These are phyloP conservation scores for Conticribra weissflogii DNA, from an alignment of 108 stramenopile species.

Conservation along the genomic window DNA sequence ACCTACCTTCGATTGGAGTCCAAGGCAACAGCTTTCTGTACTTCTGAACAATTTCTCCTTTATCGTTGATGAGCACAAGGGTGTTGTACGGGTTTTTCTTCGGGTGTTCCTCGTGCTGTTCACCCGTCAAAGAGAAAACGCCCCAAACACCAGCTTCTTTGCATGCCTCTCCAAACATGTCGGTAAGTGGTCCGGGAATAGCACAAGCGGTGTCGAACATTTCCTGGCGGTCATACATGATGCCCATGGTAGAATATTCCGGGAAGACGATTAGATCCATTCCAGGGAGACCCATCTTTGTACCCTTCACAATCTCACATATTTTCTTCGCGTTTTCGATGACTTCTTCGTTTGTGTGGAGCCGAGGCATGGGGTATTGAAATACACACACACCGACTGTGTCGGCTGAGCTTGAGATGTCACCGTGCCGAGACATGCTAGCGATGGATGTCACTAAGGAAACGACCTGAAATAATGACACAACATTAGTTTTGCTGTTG, in stretches of 20 bases:
- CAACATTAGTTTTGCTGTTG: no score
- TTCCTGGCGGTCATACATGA: slow-evolving; percentile 85
- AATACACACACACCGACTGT: slow-evolving; percentile 85
- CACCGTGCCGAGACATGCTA: slow-evolving; percentile 84
- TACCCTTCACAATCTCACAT: slow-evolving; percentile 80
- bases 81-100: slow-evolving; percentile 88
- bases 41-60: slow-evolving; percentile 84
- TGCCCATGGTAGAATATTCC: slow-evolving; percentile 83
- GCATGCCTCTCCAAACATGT: slow-evolving; percentile 65
- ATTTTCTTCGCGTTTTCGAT: slow-evolving; percentile 73
- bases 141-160: slow-evolving; percentile 77
- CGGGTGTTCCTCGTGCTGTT: slow-evolving; percentile 83
- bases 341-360: slow-evolving; percentile 77
- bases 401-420: slow-evolving; percentile 69
- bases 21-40: slow-evolving; percentile 81
- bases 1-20: slow-evolving; percentile 81
- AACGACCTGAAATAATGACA: no score
- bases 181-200: slow-evolving; percentile 75
- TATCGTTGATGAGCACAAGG: slow-evolving; percentile 72
- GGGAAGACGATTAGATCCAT: slow-evolving; percentile 87
- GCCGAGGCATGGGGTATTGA: slow-evolving; percentile 83
- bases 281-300: slow-evolving; percentile 75
- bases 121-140: slow-evolving; percentile 78
- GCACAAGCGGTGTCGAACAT: slow-evolving; percentile 84
- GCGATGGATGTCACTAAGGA: no score